Evolutionary conservation across 805 yeast species (phyloP), one percentile per base, ranked within the genome.

Genomic region (Yamadazyma olivae): DNA sequence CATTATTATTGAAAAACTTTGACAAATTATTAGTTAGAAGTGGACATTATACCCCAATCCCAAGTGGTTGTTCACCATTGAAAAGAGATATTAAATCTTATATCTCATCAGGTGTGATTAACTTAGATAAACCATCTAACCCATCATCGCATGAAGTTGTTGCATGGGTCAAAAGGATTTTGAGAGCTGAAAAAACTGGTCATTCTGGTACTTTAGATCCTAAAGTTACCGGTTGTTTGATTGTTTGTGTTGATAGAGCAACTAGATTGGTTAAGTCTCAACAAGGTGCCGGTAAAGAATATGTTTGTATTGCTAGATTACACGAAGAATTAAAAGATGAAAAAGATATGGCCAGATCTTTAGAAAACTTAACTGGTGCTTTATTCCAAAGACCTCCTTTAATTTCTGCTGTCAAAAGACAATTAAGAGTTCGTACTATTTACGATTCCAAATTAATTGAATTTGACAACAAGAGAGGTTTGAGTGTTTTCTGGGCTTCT

Each of bases 271-370:
- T 93, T 50, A 93, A 93, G 68, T 87, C 96, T 37, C 99, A 93
- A 72, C 99, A 93, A 69, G 98, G 98, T 71, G 99, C 99, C 31
- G 99, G 99, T 77, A 93, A 93, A 66, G 99, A 93, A 81, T 93
- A 93, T 70, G 99, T 93, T 38, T 93, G 98, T 74, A 88, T 93
- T 50, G 93, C 87, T 40, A 81, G 98, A 74, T 75, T 93, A 54
- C 99, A 93, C 64, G 97, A 91, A 48, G 89, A 89, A 44, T 73
- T 93, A 49, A 80, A 85, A 50, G 96, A 89, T 51, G 93, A 85
- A 57, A 88, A 88, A 62, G 96, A 83, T 51, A 74, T 93, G 67
- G 87, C 81, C 36, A 82, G 95, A 56, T 72, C 86, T 18, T 74
- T 93, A 50, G 99, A 93, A 70, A 88, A 89, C 64, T 76, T 93